Evolutionary conservation across 148 eudicot genomes (phyloP), one percentile per base, ranked within the genome.

Genomic region (Mesembryanthemum crystallinum): DNA sequence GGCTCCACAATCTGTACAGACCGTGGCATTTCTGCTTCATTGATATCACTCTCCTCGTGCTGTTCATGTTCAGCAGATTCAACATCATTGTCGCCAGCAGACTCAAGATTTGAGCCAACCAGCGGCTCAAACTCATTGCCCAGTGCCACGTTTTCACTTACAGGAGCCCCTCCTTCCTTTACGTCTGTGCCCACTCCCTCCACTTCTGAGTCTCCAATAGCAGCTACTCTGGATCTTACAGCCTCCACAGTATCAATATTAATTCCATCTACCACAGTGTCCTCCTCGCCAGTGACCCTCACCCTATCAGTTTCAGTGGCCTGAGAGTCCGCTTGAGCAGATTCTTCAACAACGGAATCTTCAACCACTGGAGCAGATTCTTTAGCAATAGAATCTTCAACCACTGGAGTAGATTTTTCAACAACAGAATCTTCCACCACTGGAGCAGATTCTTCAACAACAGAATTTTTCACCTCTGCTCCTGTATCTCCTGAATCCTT

Each of bases 151-250:
- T 74, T 72, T 32, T 42, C 81, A 43, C 17, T 51, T 42, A 30
- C 82, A 73, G 67, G 29, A 42, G 54, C 69, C 24, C 21, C 69
- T 10, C 15, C 55, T 28, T 76, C 80, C 67, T 76, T 67, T 12
- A 42, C 71, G 29, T 60, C 77, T 2, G n/a, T n/a, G 49, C 72
- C 73, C 25, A 8, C n/a, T 28, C 59, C 35, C 45, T 73, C 77
- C 27, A 9, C 21, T 20, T 20, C 51, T 14, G 81, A 64, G 13
- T 60, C 78, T 33, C 68, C 86, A 80, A 80, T 83, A 69, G 69
- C 80, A 84, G 77, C 83, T 23, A 82, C 84, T 35, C 84, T 84
- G 3, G 81, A 64, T 18, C 76, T 80, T 64, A 66, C 73, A n/a
- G 64, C 76, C 76, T 78, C 81, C 39, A 54, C 76, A 64, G 49